Percentiles rank a stretch among this genome's conserved stretches.
Conservation (phyloP, 148 eudicot species). For the Fallopia convolvulus region DNA sequence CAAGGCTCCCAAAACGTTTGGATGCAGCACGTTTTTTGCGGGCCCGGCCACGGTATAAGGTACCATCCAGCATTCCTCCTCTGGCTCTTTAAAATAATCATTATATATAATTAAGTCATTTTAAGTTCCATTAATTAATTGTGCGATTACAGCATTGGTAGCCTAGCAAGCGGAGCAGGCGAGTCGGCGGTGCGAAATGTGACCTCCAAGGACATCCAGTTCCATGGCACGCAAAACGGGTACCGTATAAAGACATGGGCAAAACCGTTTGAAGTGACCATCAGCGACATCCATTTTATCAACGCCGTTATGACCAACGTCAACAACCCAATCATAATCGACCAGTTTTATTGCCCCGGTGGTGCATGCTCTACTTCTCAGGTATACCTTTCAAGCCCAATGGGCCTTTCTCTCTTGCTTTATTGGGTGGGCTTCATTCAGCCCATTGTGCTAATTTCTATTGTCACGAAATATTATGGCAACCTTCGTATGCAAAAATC, state of each 20-base stretch:
- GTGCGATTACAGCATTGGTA: constrained; percentile 36
- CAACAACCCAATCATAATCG: constrained; percentile 51
- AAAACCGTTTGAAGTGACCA: constrained; percentile 23
- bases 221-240: constrained; percentile 47
- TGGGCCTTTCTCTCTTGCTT: too few species aligned
- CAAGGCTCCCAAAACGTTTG: constrained; percentile 26
- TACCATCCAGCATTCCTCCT: background rate
- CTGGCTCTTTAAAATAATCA: too few species aligned
- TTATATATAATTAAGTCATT: too few species aligned
- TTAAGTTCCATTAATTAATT: too few species aligned
- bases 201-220: constrained; percentile 35
- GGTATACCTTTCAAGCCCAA: too few species aligned
- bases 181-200: constrained; percentile 35
- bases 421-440: too few species aligned
- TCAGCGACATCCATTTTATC: constrained; percentile 28
- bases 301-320: constrained; percentile 44
- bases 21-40: constrained; percentile 35
- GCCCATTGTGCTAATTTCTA: too few species aligned
- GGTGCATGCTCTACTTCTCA: constrained; percentile 11
- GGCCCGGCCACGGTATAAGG: constrained; percentile 73
- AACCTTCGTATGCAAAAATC: constrained; percentile 53
- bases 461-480: background rate
- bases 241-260: constrained; percentile 59
- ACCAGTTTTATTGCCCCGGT: constrained; percentile 42
- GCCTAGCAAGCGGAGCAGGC: constrained; percentile 27